Evolutionary conservation across 2,329 filamentous ascomycete genomes (phyloP).

Genomic region (Westerdykella sp.): DNA sequence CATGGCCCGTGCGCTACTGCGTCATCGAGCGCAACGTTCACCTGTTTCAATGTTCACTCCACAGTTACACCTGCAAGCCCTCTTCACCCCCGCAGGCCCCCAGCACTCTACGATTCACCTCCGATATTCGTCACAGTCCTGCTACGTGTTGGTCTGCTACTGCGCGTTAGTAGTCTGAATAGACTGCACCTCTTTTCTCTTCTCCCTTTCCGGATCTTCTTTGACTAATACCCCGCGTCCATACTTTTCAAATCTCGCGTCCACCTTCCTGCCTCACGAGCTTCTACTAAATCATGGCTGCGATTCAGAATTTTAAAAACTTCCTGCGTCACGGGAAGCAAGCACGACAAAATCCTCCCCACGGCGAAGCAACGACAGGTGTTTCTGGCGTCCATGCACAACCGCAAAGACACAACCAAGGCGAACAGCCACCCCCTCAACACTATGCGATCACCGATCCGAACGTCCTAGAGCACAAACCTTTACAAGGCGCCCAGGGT

Average conservation of each 20-base stretch:
- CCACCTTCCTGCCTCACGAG: background rate
- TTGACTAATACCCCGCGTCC: background rate
- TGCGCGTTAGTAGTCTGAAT: no score
- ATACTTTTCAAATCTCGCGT: background rate
- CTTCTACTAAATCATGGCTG: conserved; percentile 48
- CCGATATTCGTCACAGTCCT: background rate
- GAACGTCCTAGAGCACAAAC: conserved; percentile 55
- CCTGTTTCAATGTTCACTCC: background rate
- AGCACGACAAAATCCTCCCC: conserved; percentile 61
- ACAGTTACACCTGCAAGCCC: background rate
- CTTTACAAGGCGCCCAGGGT: conserved; percentile 47
- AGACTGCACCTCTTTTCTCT: background rate
- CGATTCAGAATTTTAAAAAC: conserved; percentile 94
- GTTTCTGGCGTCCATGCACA: conserved; percentile 60
- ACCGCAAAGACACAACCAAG: conserved; percentile 49
- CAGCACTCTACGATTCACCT: background rate
- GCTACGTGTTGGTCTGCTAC: no score
- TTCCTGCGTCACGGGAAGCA: conserved; percentile 98
- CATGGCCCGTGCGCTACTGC: background rate
- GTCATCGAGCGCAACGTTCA: background rate
- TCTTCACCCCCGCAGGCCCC: background rate
- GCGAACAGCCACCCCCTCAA: conserved; percentile 31
- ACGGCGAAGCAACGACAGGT: conserved; percentile 57
- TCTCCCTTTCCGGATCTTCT: background rate
- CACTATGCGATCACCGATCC: conserved; percentile 51